Evolutionary conservation across 192 early-diverging fungal genomes (phyloP), one percentile per base, ranked within the genome.

Genomic region (Borealophlyctis nickersoniae): DNA sequence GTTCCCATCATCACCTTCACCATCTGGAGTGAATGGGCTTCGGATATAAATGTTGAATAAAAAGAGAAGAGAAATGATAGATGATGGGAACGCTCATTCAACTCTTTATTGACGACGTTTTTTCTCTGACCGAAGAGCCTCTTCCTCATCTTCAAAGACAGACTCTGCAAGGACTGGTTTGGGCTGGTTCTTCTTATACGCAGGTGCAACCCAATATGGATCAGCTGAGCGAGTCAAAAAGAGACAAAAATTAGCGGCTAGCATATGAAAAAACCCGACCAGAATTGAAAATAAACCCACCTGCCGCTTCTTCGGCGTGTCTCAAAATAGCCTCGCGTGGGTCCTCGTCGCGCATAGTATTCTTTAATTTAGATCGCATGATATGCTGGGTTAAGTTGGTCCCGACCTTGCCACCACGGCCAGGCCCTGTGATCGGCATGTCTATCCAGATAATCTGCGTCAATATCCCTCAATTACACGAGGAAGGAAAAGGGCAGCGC

Each of bases 301-400:
- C 61, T 63, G 89, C 86, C 0, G 92, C 91, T 1, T 81, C 77
- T 2, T 83, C 76, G 0, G 96, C 94, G 77, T 92, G 93, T 60
- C 84, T 89, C 30, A 98, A 72, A 64, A 98, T 80, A 2, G 92
- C 96, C 52, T 90, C 94, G 51, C 96, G 77, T 11, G 96, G 96
- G 77, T 98, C 96, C 61, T 94, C 92, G 59, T 92, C 90, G 51
- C 87, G 80, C 49, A 73, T 74, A 13, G 65, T 67, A 51, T 77
- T 69, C 63, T 76, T 81, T 30, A 72, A 70, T 1, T 77, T 14
- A 3, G 28, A 50, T 58, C 89, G 92, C 78, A 98, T 88, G 19
- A 95, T 87, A 61, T 91, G 89, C 70, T 96, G 90, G 0, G 89
- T 89, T 33, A 84, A 63, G 63, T 85, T 95, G 32, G 81, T 85